Evolutionary conservation across 495 filamentous ascomycete genomes (phyloP).

Genomic region (Neurospora sp.): DNA sequence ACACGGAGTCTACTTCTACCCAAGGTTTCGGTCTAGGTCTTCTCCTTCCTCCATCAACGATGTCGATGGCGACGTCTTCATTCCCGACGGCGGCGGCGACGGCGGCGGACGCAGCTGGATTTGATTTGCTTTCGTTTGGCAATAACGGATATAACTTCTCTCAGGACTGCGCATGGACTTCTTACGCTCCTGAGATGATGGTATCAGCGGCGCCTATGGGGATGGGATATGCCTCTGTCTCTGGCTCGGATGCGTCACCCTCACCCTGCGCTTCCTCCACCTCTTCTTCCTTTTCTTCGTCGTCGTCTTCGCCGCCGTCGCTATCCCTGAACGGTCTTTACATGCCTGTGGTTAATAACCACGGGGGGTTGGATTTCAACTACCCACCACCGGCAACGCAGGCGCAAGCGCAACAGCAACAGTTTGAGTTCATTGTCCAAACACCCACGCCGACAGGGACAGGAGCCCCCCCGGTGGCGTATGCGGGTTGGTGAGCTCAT

Average conservation of each 20-base stretch:
- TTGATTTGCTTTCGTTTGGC: background rate
- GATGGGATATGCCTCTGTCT: background rate
- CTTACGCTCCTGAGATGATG: background rate
- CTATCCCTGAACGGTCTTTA: background rate
- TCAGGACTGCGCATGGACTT: background rate
- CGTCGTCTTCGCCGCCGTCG: background rate
- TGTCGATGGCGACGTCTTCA: background rate
- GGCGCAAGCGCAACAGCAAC: background rate
- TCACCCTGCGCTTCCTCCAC: too few species aligned
- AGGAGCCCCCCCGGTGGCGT: background rate
- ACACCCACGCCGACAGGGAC: background rate
- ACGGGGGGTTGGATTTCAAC: background rate
- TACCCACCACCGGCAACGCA: background rate
- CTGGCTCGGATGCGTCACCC: background rate
- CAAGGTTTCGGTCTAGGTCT: background rate
- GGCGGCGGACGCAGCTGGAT: background rate
- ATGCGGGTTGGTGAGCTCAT: background rate
- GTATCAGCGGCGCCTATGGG: background rate
- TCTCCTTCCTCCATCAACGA: background rate
- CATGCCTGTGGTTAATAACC: background rate
- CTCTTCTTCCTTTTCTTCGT: background rate
- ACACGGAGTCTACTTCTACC: background rate
- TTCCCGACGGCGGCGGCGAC: background rate
- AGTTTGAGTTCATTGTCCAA: background rate
- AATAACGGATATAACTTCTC: background rate